Percentiles rank a stretch among this genome's conserved stretches.
These are phyloP conservation scores for Zychaea mexicana DNA, from an alignment of 371 early-diverging fungal species.

Conservation along the genomic window DNA sequence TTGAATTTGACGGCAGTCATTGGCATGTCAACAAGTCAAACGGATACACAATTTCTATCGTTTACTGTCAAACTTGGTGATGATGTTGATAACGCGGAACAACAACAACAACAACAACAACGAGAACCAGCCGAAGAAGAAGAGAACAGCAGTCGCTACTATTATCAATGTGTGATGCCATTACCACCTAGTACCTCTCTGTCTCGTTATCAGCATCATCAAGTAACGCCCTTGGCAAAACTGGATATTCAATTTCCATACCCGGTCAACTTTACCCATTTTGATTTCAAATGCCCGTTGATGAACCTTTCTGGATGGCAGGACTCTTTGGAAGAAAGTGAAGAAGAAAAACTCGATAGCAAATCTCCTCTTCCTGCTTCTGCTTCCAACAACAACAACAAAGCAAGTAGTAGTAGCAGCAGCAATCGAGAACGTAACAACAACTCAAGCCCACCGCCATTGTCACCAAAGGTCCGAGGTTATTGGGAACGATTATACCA, in stretches of 20 bases:
- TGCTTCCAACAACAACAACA: neutral
- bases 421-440: neutral
- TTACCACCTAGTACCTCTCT: neutral
- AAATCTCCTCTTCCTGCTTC: neutral
- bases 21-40: neutral
- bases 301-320: neutral
- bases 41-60: neutral
- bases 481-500: neutral
- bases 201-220: too few relatives aligned
- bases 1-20: neutral
- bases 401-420: too few relatives aligned
- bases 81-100: neutral
- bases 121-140: too few relatives aligned
- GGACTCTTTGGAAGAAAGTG: neutral
- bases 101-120: neutral
- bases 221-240: neutral
- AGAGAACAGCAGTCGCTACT: neutral
- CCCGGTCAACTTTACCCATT: neutral
- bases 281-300: neutral
- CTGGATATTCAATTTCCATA: conserved; percentile 3
- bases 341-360: too few relatives aligned
- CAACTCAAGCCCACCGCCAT: too few relatives aligned
- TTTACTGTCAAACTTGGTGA: neutral
- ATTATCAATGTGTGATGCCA: neutral
- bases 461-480: neutral